Evolutionary conservation across 441 rosid species (phyloP).

Genomic region (Flueggea neowawraea): DNA sequence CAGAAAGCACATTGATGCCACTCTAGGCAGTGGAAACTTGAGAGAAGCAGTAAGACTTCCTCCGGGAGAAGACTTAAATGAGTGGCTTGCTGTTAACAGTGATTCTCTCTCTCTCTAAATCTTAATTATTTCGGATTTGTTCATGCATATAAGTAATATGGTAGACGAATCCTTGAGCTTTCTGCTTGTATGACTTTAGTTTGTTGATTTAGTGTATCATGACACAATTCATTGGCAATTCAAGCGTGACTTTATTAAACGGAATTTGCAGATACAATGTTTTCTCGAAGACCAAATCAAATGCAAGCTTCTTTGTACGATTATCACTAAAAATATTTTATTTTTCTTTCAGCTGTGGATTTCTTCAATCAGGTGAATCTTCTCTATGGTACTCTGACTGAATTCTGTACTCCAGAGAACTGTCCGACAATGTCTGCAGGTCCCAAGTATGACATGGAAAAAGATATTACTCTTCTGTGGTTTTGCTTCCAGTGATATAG

Average conservation of each 20-base stretch:
- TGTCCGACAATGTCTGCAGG: constrained; percentile 99
- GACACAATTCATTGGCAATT: too few relatives aligned
- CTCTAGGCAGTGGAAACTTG: constrained; percentile 93
- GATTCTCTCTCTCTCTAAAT: constrained; percentile 11
- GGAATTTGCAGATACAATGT: not conserved
- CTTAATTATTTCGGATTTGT: not conserved
- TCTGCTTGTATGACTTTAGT: too few relatives aligned
- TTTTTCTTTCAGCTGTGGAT: constrained; percentile 86
- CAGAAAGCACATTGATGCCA: constrained; percentile 95
- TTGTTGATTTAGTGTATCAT: too few relatives aligned
- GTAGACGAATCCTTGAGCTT: too few relatives aligned
- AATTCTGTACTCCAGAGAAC: constrained; percentile 95
- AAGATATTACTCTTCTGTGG: constrained; percentile 1
- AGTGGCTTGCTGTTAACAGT: constrained; percentile 99
- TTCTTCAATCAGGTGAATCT: constrained; percentile 99
- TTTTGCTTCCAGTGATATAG: too few relatives aligned
- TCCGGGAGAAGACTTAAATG: constrained; percentile 96
- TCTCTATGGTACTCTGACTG: constrained; percentile 96
- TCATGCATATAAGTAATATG: too few relatives aligned
- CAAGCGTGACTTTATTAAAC: too few relatives aligned
- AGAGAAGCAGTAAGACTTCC: constrained; percentile 98
- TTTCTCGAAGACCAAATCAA: not conserved
- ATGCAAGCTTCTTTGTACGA: constrained; percentile 1
- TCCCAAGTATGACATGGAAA: constrained; percentile 72
- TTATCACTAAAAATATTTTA: constrained; percentile 16